phyloP scores from a whole-genome alignment of 202 grass and related monocot genomes.

The Musa balbisiana region DNA sequence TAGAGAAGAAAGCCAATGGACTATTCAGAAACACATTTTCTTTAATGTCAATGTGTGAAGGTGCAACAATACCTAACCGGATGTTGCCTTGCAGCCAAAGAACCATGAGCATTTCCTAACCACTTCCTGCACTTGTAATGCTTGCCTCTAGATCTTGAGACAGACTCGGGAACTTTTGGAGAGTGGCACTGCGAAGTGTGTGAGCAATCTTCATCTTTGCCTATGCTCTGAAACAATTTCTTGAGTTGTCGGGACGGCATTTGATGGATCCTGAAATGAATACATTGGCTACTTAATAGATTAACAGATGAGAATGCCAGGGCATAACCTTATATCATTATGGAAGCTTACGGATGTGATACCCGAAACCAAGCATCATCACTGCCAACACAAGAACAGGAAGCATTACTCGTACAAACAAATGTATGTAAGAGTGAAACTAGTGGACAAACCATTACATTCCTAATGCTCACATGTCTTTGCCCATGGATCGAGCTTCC shows the following conservation, averaged over 20 bases:
- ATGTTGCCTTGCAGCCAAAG: not conserved
- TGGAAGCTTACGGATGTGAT: conserved; percentile 15
- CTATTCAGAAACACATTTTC: not conserved
- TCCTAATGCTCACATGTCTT: conserved; percentile 6
- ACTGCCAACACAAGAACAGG: not conserved
- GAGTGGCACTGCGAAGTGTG: not conserved
- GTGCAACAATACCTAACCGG: not conserved
- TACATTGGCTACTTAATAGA: not conserved
- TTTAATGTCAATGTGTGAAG: not conserved
- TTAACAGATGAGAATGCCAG: not conserved
- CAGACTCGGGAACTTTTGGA: not conserved
- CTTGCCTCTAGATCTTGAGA: conserved; percentile 21
- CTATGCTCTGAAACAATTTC: not conserved
- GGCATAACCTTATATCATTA: not conserved
- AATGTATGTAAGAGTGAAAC: not conserved
- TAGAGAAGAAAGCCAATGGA: not conserved
- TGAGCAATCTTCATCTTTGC: not conserved
- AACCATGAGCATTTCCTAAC: not conserved
- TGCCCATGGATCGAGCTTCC: conserved; percentile 4
- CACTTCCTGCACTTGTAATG: conserved; percentile 23
- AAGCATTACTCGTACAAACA: not conserved
- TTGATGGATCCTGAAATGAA: conserved; percentile 22
- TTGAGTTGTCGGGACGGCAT: conserved; percentile 7
- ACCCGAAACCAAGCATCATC: conserved; percentile 13
- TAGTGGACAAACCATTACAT: not conserved